Conservation (phyloP, 2,329 filamentous ascomycete species). For the Penicillium freii region DNA sequence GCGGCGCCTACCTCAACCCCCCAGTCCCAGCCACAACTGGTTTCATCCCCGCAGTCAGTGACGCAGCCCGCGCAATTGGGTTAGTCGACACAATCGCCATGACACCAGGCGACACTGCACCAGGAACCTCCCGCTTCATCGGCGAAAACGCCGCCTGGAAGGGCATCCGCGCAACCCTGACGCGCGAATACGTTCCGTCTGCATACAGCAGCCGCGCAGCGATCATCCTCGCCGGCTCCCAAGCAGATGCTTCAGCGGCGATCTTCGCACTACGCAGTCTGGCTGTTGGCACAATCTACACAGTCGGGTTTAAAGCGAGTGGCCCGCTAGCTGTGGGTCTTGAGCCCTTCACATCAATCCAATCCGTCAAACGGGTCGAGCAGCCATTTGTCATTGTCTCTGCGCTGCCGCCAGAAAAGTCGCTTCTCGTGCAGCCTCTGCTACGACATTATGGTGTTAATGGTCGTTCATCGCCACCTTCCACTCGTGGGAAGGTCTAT, state of each 20-base stretch:
- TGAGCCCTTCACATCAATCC: constrained; percentile 65
- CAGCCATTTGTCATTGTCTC: constrained; percentile 80
- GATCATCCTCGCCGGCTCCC: constrained; percentile 69
- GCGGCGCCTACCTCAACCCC: constrained; percentile 77
- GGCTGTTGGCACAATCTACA: constrained; percentile 75
- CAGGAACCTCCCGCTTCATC: constrained; percentile 50
- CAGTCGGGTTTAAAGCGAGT: constrained; percentile 70
- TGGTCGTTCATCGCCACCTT: constrained; percentile 37
- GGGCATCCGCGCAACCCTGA: constrained; percentile 77
- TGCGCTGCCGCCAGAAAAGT: constrained; percentile 74
- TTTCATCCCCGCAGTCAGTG: constrained; percentile 66
- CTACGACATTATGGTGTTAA: constrained; percentile 65
- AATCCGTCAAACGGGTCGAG: constrained; percentile 76
- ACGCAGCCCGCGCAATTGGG: constrained; percentile 74
- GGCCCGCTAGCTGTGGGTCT: constrained; percentile 62
- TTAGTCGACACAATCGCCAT: constrained; percentile 79
- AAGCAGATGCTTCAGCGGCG: constrained; percentile 72
- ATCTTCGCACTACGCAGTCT: constrained; percentile 77
- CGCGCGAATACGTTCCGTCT: constrained; percentile 76
- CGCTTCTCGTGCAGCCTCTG: constrained; percentile 72
- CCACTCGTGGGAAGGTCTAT: constrained; percentile 65
- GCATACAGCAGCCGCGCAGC: constrained; percentile 75
- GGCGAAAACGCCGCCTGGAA: constrained; percentile 85
- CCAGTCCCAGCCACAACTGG: constrained; percentile 59
- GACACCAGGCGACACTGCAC: constrained; percentile 38